Evolutionary conservation across 2,329 filamentous ascomycete genomes (phyloP).

Genomic region (Sclerotinia sclerotiorum): DNA sequence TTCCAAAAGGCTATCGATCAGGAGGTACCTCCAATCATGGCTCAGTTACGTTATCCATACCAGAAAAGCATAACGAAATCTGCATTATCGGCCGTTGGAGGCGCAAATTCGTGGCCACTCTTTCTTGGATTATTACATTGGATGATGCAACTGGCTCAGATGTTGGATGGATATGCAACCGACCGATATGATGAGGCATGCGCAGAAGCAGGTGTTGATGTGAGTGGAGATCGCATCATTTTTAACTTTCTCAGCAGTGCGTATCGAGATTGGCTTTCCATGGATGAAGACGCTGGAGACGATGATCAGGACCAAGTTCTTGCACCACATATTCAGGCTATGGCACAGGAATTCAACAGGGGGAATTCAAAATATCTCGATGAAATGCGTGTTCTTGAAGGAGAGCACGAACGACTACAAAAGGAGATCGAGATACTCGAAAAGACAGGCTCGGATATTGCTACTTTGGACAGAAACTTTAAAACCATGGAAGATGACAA

Average conservation of each 20-base stretch:
- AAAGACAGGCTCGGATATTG: conserved; percentile 80
- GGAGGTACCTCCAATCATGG: conserved; percentile 88
- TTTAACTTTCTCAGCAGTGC: conserved; percentile 88
- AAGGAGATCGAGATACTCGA: conserved; percentile 89
- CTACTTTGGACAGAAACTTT: conserved; percentile 82
- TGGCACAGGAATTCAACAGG: conserved; percentile 84
- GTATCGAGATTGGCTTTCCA: conserved; percentile 90
- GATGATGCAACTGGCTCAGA: conserved; percentile 97
- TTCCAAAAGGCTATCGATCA: conserved; percentile 95
- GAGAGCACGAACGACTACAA: conserved; percentile 75
- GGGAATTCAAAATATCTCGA: conserved; percentile 82
- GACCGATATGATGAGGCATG: conserved; percentile 90
- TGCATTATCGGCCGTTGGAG: conserved; percentile 89
- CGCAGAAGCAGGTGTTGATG: conserved; percentile 81
- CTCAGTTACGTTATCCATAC: conserved; percentile 92
- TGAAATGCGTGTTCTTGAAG: conserved; percentile 82
- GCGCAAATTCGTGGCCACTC: conserved; percentile 87
- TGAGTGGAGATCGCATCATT: conserved; percentile 87
- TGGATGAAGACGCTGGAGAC: conserved; percentile 84
- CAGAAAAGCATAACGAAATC: conserved; percentile 96
- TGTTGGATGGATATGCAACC: conserved; percentile 79
- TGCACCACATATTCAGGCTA: conserved; percentile 78
- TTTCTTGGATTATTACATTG: conserved; percentile 94
- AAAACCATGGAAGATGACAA: conserved; percentile 94
- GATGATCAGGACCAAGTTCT: conserved; percentile 79